A percentile compares a stretch with the other conserved stretches of the same genome.
Conservation (phyloP, 805 yeast genomes). For the Candida yuanshanica region DNA sequence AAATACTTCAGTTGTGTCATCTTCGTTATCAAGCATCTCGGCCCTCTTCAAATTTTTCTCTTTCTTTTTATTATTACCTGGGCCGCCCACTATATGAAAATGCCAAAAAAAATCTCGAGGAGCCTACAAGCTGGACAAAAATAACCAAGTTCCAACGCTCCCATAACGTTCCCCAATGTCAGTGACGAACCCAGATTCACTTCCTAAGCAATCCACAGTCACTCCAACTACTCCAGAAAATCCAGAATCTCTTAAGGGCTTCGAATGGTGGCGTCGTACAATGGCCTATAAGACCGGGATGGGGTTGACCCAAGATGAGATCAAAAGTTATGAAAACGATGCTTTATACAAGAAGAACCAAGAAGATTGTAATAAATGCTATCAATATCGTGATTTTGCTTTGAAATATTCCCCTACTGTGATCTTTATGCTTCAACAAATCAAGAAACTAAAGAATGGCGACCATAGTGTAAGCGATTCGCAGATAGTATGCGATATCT, state of each 20-base stretch:
- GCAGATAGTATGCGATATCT: constrained; percentile 71
- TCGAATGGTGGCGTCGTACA: constrained; percentile 80
- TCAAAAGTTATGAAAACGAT: constrained; percentile 53
- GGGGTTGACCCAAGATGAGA: constrained; percentile 50
- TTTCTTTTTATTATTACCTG: too few relatives aligned
- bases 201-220: constrained; percentile 3
- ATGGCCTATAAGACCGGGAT: constrained; percentile 66
- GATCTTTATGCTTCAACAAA: constrained; percentile 79
- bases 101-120: neutral
- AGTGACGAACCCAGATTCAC: constrained; percentile 1
- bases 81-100: too few relatives aligned
- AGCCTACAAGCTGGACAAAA: too few relatives aligned
- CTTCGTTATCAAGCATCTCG: too few relatives aligned
- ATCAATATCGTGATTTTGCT: constrained; percentile 75
- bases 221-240: constrained; percentile 11
- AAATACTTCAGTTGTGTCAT: too few relatives aligned
- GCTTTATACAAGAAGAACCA: constrained; percentile 36
- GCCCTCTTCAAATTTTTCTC: too few relatives aligned
- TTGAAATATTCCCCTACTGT: constrained; percentile 78
- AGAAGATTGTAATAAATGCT: constrained; percentile 61
- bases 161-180: constrained; percentile 1
- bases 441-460: constrained; percentile 38
- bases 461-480: constrained; percentile 44
- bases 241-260: constrained; percentile 33
- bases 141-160: too few relatives aligned